Conservation (phyloP, 371 early-diverging fungal genomes). For the Encephalitozoon cuniculi region DNA sequence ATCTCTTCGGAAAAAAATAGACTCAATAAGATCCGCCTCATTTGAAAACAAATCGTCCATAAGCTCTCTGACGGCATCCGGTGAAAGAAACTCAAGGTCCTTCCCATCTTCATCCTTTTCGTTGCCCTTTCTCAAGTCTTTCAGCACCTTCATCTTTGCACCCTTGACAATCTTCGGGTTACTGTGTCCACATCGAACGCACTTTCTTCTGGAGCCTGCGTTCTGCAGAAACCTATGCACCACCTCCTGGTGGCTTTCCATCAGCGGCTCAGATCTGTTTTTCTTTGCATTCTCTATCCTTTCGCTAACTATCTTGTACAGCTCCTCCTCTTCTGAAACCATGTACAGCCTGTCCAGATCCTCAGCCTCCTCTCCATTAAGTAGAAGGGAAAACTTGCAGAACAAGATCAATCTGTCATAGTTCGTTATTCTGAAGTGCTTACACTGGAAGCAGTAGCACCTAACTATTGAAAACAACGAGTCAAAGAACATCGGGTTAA, state of each 20-base stretch:
- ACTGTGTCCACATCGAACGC: slow-evolving; percentile 45
- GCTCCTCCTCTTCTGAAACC: background rate
- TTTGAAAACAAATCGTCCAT: slow-evolving; percentile 25
- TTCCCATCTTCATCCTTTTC: background rate
- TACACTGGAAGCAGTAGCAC: slow-evolving; percentile 78
- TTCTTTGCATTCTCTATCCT: background rate
- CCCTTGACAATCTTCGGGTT: slow-evolving; percentile 17
- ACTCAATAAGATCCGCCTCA: slow-evolving; percentile 26
- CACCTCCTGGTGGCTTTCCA: slow-evolving; percentile 5
- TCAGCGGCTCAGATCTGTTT: background rate
- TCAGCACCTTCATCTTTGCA: slow-evolving; percentile 24
- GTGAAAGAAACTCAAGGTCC: background rate
- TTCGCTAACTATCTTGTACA: slow-evolving; percentile 4
- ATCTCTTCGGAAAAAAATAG: slow-evolving; percentile 17
- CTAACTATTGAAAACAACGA: slow-evolving; percentile 73
- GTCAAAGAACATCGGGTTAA: slow-evolving; percentile 79
- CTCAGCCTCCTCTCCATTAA: slow-evolving; percentile 17
- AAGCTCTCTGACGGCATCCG: slow-evolving; percentile 23
- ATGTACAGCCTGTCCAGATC: slow-evolving; percentile 11
- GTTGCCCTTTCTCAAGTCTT: background rate
- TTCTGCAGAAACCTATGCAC: slow-evolving; percentile 11
- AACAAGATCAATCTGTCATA: slow-evolving; percentile 14
- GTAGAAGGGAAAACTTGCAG: slow-evolving; percentile 32
- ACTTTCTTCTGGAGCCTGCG: background rate
- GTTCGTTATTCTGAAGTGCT: slow-evolving; percentile 68